Evolutionary conservation across 2,329 filamentous ascomycete genomes (phyloP), one percentile per base, ranked within the genome.

Genomic region (Penicillium crustosum): DNA sequence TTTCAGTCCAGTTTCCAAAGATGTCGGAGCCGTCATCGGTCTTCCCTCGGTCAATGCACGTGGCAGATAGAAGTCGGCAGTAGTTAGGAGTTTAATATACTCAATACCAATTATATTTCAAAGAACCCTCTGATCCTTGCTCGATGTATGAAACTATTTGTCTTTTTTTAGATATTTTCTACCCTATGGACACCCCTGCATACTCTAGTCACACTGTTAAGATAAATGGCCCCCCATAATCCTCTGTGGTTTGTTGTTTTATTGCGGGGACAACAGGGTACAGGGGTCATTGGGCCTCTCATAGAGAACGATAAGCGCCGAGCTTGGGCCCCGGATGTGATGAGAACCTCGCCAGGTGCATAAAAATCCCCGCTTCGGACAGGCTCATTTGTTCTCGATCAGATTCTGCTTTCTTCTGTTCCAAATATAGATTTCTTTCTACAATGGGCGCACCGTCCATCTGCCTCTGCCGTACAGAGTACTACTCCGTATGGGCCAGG

Each of bases 321-420:
- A 64, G 58, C 62, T 52, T 44, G 66, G 66, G 61, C 64, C 64
- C 55, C 66, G 66, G 47, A 63, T 71, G 71, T 73, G 71, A 73
- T 70, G 66, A 68, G 68, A 65, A 58, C 35, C 50, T 52, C 31
- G 49, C 42, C 60, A 65, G 61, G 58, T 70, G 70, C 70, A 72
- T 66, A 62, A 53, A 33, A 43, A 54, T 59, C 60, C 59, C 59
- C 59, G 65, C 66, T 67, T 55, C 64, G 50, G 42, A 41, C 56
- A 53, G 58, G 49, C 52, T 53, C 53, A 58, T 58, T 59, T 47
- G 48, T 53, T 58, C 52, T 52, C 55, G 52, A 19, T 39, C 4
- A 54, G 31, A 21, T 61, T 43, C 57, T 44, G 53, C 49, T 57
- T 58, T 29, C 36, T 53, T 36, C n/a, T 63, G 60, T 68, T 69